phyloP scores from a whole-genome alignment of 768 basidiomycete species.

The Termitomyces titanicus region DNA sequence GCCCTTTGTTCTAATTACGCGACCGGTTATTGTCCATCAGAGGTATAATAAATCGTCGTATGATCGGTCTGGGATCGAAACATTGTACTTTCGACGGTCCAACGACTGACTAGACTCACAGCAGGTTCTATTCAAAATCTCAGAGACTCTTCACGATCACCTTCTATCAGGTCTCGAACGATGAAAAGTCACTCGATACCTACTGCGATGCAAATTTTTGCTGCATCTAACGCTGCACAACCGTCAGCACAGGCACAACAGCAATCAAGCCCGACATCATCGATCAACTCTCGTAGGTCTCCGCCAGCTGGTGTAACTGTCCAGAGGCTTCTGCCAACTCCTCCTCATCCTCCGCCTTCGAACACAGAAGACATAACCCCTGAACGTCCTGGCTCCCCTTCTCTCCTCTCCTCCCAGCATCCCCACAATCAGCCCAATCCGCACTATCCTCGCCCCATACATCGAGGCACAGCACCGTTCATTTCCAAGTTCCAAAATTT shows the following conservation, averaged over 20 bases:
- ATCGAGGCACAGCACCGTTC: slow-evolving; percentile 53
- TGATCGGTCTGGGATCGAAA: slow-evolving; percentile 12
- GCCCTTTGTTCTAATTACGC: slow-evolving; percentile 22
- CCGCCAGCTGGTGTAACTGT: slow-evolving; percentile 33
- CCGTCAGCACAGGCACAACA: slow-evolving; percentile 36
- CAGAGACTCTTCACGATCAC: slow-evolving; percentile 48
- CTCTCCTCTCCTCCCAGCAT: slow-evolving; percentile 29
- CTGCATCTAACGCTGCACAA: slow-evolving; percentile 32
- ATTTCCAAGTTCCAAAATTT: slow-evolving; percentile 49
- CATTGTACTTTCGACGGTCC: neutral
- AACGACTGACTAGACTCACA: slow-evolving; percentile 23
- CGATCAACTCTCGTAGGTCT: slow-evolving; percentile 36
- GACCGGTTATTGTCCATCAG: slow-evolving; percentile 17
- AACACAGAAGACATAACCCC: slow-evolving; percentile 23
- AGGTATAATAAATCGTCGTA: slow-evolving; percentile 11
- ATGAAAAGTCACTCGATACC: slow-evolving; percentile 61
- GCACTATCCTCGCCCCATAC: slow-evolving; percentile 64
- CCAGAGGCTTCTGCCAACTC: slow-evolving; percentile 37
- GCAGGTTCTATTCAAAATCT: slow-evolving; percentile 39
- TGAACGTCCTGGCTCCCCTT: slow-evolving; percentile 32
- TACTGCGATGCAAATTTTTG: slow-evolving; percentile 50
- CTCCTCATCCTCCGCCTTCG: slow-evolving; percentile 36
- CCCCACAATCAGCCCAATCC: slow-evolving; percentile 27
- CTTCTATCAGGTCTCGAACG: slow-evolving; percentile 48
- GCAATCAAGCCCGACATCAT: slow-evolving; percentile 44